These are phyloP conservation scores for Sugiyamaella novakii DNA, from an alignment of 1,139 yeast genomes.

Conservation along the genomic window DNA sequence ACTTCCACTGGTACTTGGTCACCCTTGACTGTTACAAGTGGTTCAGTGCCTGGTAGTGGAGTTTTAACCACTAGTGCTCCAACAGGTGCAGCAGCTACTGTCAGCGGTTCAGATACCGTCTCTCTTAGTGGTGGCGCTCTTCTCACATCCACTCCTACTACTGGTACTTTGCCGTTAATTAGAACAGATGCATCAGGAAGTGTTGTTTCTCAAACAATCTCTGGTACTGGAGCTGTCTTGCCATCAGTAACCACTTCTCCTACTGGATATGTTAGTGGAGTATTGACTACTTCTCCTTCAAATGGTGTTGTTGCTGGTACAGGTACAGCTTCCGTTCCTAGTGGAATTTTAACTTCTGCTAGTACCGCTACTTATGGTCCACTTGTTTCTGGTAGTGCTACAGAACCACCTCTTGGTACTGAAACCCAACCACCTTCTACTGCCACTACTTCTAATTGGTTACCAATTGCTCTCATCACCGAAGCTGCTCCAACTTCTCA, in stretches of 20 bases:
- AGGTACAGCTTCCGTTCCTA: conserved; percentile 23
- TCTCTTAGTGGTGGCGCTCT: conserved; percentile 12
- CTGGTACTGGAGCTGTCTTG: conserved; percentile 1
- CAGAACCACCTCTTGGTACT: conserved; percentile 16
- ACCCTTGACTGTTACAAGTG: conserved; percentile 11
- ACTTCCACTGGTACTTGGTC: conserved; percentile 12
- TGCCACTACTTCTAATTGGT: conserved; percentile 36
- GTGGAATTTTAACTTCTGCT: background rate
- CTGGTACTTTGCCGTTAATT: conserved; percentile 12
- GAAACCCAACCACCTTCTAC: conserved; percentile 21
- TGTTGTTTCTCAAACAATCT: background rate
- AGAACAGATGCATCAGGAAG: conserved; percentile 1
- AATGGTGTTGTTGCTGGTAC: conserved; percentile 29
- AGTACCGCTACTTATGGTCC: conserved; percentile 1
- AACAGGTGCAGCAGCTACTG: background rate
- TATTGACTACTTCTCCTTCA: conserved; percentile 22
- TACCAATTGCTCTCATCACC: conserved; percentile 40
- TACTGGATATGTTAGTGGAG: conserved; percentile 14
- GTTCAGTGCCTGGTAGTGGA: too few relatives aligned
- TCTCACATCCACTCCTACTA: conserved; percentile 14
- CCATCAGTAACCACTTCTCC: conserved; percentile 8
- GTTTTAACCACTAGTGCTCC: conserved; percentile 1
- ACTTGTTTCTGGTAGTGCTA: conserved; percentile 16
- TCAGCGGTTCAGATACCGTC: background rate
- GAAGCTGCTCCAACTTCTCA: conserved; percentile 30